phyloP scores from a whole-genome alignment of 1,139 yeast genomes.

The Saccharomyces pastorianus region DNA sequence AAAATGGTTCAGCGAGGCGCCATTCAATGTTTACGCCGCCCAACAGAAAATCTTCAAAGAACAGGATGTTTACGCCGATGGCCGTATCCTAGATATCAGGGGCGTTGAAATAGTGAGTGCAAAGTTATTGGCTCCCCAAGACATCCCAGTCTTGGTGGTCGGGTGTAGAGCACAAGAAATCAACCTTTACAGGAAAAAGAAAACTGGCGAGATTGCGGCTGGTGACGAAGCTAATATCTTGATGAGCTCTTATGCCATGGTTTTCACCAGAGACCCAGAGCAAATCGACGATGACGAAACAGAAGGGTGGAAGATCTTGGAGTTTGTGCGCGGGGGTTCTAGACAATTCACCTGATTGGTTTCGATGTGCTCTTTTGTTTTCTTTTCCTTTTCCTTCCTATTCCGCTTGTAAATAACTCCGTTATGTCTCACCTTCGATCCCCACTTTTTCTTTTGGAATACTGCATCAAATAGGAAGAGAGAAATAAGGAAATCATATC shows the following conservation, averaged over 20 bases:
- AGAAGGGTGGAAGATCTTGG: conserved; percentile 95
- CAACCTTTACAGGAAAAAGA: conserved; percentile 77
- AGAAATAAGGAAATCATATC: not conserved
- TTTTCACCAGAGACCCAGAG: conserved; percentile 85
- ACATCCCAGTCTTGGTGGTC: conserved; percentile 85
- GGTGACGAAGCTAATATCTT: conserved; percentile 93
- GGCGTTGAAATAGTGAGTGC: conserved; percentile 91
- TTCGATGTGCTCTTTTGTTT: not conserved
- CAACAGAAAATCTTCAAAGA: conserved; percentile 88
- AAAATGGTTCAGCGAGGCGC: conserved; percentile 94
- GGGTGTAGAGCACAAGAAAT: conserved; percentile 97
- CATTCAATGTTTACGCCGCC: conserved; percentile 89
- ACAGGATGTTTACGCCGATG: conserved; percentile 87
- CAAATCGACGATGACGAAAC: conserved; percentile 84
- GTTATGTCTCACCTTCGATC: conserved; percentile 1
- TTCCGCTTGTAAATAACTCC: not conserved
- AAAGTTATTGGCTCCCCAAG: conserved; percentile 82
- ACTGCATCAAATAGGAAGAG: not conserved
- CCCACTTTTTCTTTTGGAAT: not conserved
- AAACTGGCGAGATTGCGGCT: conserved; percentile 91
- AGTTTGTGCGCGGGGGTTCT: conserved; percentile 90
- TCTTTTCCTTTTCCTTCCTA: not conserved
- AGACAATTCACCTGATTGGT: conserved; percentile 65
- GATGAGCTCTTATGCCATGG: conserved; percentile 93
- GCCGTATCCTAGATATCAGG: conserved; percentile 85